Percentiles rank a stretch among this genome's conserved stretches.
phyloP scores from a whole-genome alignment of 129 eudicot species.

The Glebionis coronaria region DNA sequence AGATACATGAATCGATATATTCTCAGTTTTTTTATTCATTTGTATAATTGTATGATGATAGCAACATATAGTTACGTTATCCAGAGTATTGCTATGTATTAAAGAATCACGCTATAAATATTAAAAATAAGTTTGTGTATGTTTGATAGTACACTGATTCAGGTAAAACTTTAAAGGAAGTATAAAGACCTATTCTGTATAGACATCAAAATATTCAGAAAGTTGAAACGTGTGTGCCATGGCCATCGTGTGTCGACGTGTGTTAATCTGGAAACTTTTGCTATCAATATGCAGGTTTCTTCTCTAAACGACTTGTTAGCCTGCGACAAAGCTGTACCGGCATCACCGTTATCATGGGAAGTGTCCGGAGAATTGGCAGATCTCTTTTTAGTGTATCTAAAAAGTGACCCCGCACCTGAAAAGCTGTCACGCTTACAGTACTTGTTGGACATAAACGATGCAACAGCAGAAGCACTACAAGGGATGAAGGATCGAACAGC shows the following conservation, averaged over 20 bases:
- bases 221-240: background rate
- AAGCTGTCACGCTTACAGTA: slow-evolving; percentile 69
- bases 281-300: slow-evolving; percentile 52
- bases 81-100: too few species aligned
- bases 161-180: too few species aligned
- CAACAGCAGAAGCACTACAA: slow-evolving; percentile 63
- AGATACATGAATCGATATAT: too few species aligned
- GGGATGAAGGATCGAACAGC: slow-evolving; percentile 46
- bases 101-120: too few species aligned
- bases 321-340: slow-evolving; percentile 90
- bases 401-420: slow-evolving; percentile 61
- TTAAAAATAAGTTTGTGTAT: too few species aligned
- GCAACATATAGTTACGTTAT: too few species aligned
- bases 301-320: slow-evolving; percentile 85
- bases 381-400: slow-evolving; percentile 56
- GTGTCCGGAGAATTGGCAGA: slow-evolving; percentile 70
- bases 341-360: slow-evolving; percentile 89
- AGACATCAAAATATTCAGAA: background rate
- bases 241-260: background rate
- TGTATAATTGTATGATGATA: too few species aligned
- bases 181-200: background rate
- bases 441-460: slow-evolving; percentile 66
- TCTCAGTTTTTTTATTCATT: too few species aligned
- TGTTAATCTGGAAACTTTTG: background rate
- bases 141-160: too few species aligned